Evolutionary conservation across 805 yeast genomes (phyloP), one percentile per base, ranked within the genome.

Genomic region (Yamadazyma phyllophila): DNA sequence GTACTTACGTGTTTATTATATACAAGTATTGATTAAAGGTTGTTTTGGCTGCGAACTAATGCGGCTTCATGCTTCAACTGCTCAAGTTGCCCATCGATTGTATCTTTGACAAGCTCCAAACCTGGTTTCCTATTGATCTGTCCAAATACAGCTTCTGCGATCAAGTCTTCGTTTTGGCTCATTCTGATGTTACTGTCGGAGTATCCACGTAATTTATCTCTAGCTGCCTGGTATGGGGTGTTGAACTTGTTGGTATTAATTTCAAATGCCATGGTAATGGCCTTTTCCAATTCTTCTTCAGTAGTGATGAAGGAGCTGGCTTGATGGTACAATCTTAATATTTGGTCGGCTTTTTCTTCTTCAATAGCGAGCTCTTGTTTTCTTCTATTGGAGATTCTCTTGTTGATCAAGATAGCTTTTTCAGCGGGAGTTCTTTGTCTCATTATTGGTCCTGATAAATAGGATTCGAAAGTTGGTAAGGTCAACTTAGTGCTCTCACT

Each of bases 371-470:
- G 73, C 54, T 82, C 82, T 11, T 66, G 60, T 35, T 74, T 66
- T 50, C 77, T 71, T 61, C 94, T 77, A 65, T 90, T 91, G 55
- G 85, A 78, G 39, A 70, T 65, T 53, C 91, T 76, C 62, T 85
- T 87, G 56, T 80, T 75, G 26, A 64, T 55, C 52, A 88, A 66
- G 26, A 77, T 56, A 43, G 74, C 77, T 41, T 66, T 62, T 65
- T 91, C 96, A 57, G 83, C 94, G 17, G 68, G 72, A 0, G 95
- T 85, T 63, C 96, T 77, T 39, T 68, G 78, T 59, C 85, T 77
- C 73, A 91, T 78, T 49, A 89, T 67, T 12, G 92, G 87, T 2
- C 87, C 88, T 16, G 76, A 63, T 49, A 88, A 64, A 51, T 81
- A 74, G 32, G 77, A 73, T 56, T 85, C 89, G 46, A 90, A 71